phyloP scores from a whole-genome alignment of 2,329 filamentous ascomycete genomes.

The Paecilomyces variotii region DNA sequence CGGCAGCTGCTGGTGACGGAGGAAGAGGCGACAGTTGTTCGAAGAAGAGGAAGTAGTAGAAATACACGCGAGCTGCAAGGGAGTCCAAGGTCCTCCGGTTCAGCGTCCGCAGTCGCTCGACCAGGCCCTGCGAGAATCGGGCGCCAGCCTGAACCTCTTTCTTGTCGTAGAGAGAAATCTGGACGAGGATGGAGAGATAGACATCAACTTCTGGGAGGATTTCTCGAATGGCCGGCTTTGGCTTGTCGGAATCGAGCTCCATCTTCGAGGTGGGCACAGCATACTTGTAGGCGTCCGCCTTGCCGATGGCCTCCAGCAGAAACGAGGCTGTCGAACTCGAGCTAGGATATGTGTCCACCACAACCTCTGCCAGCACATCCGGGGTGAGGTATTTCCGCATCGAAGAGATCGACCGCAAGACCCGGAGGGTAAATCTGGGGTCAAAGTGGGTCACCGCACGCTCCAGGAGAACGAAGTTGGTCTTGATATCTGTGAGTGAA shows the following conservation, averaged over 20 bases:
- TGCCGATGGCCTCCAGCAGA: conserved; percentile 62
- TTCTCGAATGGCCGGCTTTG: conserved; percentile 58
- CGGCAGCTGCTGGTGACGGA: conserved; percentile 78
- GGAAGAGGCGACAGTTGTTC: conserved; percentile 83
- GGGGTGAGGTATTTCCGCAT: conserved; percentile 84
- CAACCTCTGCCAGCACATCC: conserved; percentile 71
- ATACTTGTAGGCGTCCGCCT: conserved; percentile 56
- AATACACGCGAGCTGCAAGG: conserved; percentile 90
- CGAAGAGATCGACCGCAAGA: conserved; percentile 88
- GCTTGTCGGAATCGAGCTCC: conserved; percentile 66
- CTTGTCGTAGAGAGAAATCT: conserved; percentile 83
- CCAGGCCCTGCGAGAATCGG: conserved; percentile 74
- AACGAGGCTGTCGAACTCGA: conserved; percentile 60
- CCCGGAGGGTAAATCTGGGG: conserved; percentile 86
- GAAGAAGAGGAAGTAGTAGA: conserved; percentile 94
- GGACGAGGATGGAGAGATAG: conserved; percentile 75
- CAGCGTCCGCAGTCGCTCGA: conserved; percentile 75
- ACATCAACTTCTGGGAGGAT: conserved; percentile 79
- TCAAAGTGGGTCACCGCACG: conserved; percentile 90
- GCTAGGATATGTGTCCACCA: conserved; percentile 69
- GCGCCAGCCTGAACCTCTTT: conserved; percentile 73
- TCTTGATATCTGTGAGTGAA: conserved; percentile 69
- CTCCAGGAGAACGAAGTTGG: conserved; percentile 85
- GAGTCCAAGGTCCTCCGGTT: conserved; percentile 94
- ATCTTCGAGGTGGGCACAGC: conserved; percentile 56